phyloP scores from a whole-genome alignment of 2,329 filamentous ascomycete genomes.

The Aspergillus fijiensis region DNA sequence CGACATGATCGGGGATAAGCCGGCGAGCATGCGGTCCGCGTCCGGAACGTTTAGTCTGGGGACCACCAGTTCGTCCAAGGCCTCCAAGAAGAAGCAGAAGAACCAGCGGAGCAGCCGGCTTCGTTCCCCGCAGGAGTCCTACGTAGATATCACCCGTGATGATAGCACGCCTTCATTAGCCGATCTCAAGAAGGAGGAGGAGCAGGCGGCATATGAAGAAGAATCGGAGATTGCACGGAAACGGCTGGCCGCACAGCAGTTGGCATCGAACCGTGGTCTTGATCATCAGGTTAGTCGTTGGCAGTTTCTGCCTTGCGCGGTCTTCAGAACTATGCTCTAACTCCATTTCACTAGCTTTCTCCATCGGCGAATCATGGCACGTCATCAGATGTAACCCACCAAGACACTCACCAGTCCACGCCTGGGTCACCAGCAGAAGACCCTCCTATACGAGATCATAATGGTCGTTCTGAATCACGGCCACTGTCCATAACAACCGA shows the following conservation, averaged over 20 bases:
- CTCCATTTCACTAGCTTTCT: conserved; percentile 9
- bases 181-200: conserved; percentile 60
- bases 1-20: conserved; percentile 68
- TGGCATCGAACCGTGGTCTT: conserved; percentile 57
- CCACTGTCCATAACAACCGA: conserved; percentile 17
- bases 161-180: conserved; percentile 49
- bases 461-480: conserved; percentile 11
- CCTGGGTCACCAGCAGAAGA: conserved; percentile 15
- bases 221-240: conserved; percentile 56
- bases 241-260: conserved; percentile 54
- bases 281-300: conserved; percentile 30
- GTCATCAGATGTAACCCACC: conserved; percentile 6
- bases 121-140: conserved; percentile 26
- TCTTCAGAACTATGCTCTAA: background rate
- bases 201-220: conserved; percentile 53
- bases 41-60: conserved; percentile 51
- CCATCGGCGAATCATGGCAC: background rate
- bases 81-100: conserved; percentile 40
- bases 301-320: background rate
- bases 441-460: conserved; percentile 2
- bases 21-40: conserved; percentile 39
- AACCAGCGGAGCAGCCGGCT: conserved; percentile 30
- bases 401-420: conserved; percentile 11
- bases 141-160: conserved; percentile 30
- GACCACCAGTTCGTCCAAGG: conserved; percentile 42